Conservation (phyloP, 2,329 filamentous ascomycete genomes). For the Acarospora socialis region DNA sequence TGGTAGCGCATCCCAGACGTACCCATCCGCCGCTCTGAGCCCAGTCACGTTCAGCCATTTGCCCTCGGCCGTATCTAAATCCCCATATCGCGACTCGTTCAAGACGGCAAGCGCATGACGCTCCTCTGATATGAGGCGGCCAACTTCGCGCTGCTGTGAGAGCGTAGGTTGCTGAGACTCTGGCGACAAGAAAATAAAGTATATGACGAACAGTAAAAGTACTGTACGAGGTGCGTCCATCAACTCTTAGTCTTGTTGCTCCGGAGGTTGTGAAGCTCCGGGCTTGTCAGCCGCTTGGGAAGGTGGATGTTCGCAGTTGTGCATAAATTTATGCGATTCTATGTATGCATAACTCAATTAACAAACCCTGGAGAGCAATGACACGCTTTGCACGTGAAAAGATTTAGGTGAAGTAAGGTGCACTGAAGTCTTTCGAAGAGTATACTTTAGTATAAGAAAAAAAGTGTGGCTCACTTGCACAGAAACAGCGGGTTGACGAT, state of each 20-base stretch:
- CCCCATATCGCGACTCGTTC: constrained; percentile 37
- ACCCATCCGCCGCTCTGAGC: constrained; percentile 57
- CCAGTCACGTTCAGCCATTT: constrained; percentile 60
- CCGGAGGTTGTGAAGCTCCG: no score
- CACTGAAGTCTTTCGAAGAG: no score
- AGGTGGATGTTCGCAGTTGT: no score
- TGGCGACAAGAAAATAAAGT: constrained; percentile 39
- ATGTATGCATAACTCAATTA: no score
- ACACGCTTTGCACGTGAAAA: no score
- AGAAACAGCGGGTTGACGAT: no score
- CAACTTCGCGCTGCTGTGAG: constrained; percentile 29
- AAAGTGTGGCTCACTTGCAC: no score
- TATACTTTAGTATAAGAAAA: no score
- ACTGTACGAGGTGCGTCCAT: constrained; percentile 34
- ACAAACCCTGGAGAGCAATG: no score
- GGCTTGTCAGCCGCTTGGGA: no score
- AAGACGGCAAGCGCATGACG: constrained; percentile 35
- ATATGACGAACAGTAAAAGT: constrained; percentile 36
- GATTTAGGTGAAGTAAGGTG: no score
- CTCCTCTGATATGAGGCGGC: constrained; percentile 37
- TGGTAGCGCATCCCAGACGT: constrained; percentile 61
- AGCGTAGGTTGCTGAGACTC: constrained; percentile 28
- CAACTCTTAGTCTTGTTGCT: constrained; percentile 20
- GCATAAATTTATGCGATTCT: no score
- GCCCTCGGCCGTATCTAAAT: constrained; percentile 32